A percentile compares a stretch with the other conserved stretches of the same genome.
phyloP scores from a whole-genome alignment of 2,329 filamentous ascomycete genomes.

The Aspergillus neotritici region DNA sequence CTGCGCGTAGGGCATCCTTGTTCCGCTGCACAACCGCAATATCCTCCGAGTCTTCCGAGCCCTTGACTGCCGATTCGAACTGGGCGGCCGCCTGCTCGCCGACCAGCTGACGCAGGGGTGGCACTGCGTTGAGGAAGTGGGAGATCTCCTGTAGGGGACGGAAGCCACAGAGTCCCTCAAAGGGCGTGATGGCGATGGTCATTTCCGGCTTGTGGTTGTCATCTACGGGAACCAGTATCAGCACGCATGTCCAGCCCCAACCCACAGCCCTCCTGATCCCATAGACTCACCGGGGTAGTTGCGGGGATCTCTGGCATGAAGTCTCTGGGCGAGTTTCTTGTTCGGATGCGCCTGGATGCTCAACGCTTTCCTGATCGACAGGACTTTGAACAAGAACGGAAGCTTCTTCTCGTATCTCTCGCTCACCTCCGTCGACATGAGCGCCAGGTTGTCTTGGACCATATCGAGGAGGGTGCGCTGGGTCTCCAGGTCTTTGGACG shows the following conservation, averaged over 20 bases:
- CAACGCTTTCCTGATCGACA: conserved; percentile 91
- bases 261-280: not conserved
- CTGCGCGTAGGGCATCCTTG: conserved; percentile 69
- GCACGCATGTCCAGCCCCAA: too few relatives aligned
- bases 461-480: conserved; percentile 82
- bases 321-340: conserved; percentile 83
- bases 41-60: conserved; percentile 49
- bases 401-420: conserved; percentile 74
- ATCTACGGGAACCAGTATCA: conserved; percentile 45
- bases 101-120: conserved; percentile 60
- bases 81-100: conserved; percentile 49
- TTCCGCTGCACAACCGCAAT: conserved; percentile 51
- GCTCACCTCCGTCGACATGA: conserved; percentile 68
- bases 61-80: conserved; percentile 52
- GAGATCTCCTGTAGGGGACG: conserved; percentile 78
- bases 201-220: conserved; percentile 99
- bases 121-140: conserved; percentile 69
- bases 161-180: conserved; percentile 95
- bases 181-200: conserved; percentile 94
- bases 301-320: conserved; percentile 79
- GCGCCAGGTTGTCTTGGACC: conserved; percentile 75
- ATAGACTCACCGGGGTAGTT: conserved; percentile 69
- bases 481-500: conserved; percentile 80
- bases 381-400: conserved; percentile 95
- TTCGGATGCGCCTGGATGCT: conserved; percentile 97